Evolutionary conservation across 208 protist genomes (phyloP), one percentile per base, ranked within the genome.

Genomic region (Acanthamoeba royreba): DNA sequence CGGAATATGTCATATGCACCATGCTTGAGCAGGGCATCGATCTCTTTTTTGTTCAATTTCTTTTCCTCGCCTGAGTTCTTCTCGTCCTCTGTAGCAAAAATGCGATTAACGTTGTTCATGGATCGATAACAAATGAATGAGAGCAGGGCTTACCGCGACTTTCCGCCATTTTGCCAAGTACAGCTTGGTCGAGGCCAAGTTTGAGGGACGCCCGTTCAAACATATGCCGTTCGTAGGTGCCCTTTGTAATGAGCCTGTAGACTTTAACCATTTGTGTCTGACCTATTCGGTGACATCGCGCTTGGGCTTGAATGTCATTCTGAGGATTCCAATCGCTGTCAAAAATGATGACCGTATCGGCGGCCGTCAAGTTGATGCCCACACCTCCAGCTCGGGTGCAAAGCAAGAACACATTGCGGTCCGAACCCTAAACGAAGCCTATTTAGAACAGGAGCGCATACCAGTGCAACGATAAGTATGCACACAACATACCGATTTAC

Each of bases 181-280:
- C 93, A 22, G 69, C 93, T 38, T 98, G 94, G 69, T 98, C 98
- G 5, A 98, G 88, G n/a, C 96, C 95, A 1, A 98, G 92, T 81
- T 98, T 98, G 11, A 94, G 92, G 0, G 96, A 98, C 0, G 98
- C 98, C 43, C 74, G 93, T 42, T 98, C 95, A 87, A 99, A 98
- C 94, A 99, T 98, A 66, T 97, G 91, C 28, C 94, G 38, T 93
- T 99, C 98, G 83, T 99, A 98, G 4, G 97, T 98, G 25, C 96
- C 94, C 40, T 92, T 77, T 9, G 97, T 98, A 28, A 99, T 97
- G 13, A 99, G 91, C 66, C 93, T n/a, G 61, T 96, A 89, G 49
- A 94, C 74, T 38, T 98, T 98, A 17, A 97, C 96, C 46, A 93
- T 88, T 55, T 97, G 95, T 28, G 83, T 95, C 85, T 98, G 97